These are phyloP conservation scores for Pyrenochaeta sp. DNA, from an alignment of 2,329 filamentous ascomycete genomes.

Conservation along the genomic window DNA sequence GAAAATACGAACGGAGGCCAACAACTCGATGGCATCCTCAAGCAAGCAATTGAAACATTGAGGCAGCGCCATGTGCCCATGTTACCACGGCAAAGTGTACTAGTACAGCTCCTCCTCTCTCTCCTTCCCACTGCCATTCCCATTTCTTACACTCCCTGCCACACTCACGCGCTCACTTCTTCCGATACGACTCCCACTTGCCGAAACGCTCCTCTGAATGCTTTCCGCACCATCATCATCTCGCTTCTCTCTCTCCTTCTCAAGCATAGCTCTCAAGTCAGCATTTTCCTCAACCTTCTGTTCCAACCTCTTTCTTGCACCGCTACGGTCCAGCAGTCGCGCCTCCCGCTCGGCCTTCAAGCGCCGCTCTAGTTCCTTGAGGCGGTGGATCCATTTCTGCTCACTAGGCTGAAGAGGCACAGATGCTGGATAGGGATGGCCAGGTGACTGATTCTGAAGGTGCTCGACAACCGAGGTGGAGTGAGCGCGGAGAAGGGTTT, in stretches of 20 bases:
- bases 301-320: constrained; percentile 80
- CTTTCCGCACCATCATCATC: constrained; percentile 27
- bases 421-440: constrained; percentile 44
- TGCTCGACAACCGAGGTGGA: constrained; percentile 61
- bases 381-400: constrained; percentile 82
- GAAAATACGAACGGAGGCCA: constrained; percentile 1
- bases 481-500: constrained; percentile 64
- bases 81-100: constrained; percentile 12
- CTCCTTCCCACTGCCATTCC: constrained; percentile 15
- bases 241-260: constrained; percentile 59
- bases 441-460: constrained; percentile 35
- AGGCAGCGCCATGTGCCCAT: neutral
- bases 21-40: constrained; percentile 1
- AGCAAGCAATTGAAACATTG: constrained; percentile 1
- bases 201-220: constrained; percentile 25
- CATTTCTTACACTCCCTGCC: constrained; percentile 20
- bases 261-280: constrained; percentile 71
- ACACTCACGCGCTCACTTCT: constrained; percentile 31
- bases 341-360: constrained; percentile 91
- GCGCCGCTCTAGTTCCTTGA: constrained; percentile 87
- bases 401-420: constrained; percentile 62
- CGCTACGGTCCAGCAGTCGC: constrained; percentile 81
- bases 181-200: constrained; percentile 25
- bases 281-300: constrained; percentile 79
- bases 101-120: constrained; percentile 33